These are phyloP conservation scores for Tympanopsis confertula DNA, from an alignment of 2,329 filamentous ascomycete genomes.

Conservation along the genomic window DNA sequence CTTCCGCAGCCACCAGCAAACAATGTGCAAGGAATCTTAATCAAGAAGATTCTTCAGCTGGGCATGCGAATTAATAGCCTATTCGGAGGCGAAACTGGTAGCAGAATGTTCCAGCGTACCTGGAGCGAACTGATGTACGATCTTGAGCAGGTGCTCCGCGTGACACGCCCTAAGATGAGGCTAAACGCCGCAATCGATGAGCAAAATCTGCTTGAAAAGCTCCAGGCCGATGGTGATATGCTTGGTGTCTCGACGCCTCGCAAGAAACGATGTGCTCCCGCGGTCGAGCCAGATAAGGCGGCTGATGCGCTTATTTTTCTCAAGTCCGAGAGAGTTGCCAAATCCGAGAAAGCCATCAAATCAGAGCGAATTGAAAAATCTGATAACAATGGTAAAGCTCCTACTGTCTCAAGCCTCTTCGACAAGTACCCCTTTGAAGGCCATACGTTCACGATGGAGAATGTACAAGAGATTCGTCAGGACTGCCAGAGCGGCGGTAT, in stretches of 20 bases:
- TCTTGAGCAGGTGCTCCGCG: slow-evolving; percentile 19
- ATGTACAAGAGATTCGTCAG: slow-evolving; percentile 19
- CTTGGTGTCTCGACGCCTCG: neutral
- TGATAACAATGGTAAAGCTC: neutral
- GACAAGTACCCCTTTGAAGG: neutral
- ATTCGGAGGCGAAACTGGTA: too few species aligned
- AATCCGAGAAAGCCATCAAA: neutral
- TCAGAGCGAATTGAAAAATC: neutral
- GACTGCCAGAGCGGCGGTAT: slow-evolving; percentile 20
- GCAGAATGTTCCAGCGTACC: too few species aligned
- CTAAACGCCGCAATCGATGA: neutral
- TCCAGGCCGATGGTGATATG: neutral
- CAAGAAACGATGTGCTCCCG: too few species aligned
- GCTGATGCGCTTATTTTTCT: neutral
- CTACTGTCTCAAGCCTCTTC: neutral
- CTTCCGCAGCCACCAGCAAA: slow-evolving; percentile 32
- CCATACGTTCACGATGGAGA: slow-evolving; percentile 8
- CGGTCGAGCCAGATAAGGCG: too few species aligned
- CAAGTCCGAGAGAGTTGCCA: neutral
- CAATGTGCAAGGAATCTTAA: slow-evolving; percentile 29
- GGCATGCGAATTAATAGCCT: slow-evolving; percentile 12
- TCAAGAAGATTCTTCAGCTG: slow-evolving; percentile 27
- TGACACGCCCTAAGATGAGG: slow-evolving; percentile 14
- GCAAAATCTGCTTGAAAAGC: slow-evolving; percentile 9
- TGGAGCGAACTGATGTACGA: slow-evolving; percentile 19